A percentile compares a stretch with the other conserved stretches of the same genome.
Evolutionary conservation across 352 stramenopile genomes (phyloP).

Genomic region (Pythium volutum): DNA sequence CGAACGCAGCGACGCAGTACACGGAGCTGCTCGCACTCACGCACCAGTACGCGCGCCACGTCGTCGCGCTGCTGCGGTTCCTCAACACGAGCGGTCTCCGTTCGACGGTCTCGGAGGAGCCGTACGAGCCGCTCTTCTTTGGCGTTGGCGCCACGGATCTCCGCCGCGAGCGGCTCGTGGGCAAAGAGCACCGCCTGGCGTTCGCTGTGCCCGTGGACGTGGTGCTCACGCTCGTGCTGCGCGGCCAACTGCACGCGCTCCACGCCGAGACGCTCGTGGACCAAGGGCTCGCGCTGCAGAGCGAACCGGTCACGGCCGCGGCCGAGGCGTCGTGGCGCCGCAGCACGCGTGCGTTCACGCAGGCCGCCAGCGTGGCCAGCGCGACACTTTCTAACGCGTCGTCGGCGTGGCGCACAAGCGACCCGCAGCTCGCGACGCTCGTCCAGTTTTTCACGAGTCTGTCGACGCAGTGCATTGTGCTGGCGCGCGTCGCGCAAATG

Average conservation of each 20-base stretch:
- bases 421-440: slow-evolving; percentile 15
- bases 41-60: slow-evolving; percentile 38
- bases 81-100: not conserved
- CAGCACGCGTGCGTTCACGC: slow-evolving; percentile 13
- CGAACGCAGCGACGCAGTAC: slow-evolving; percentile 13
- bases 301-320: slow-evolving; percentile 6
- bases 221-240: slow-evolving; percentile 37
- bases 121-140: slow-evolving; percentile 46
- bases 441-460: slow-evolving; percentile 19
- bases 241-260: slow-evolving; percentile 34
- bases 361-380: slow-evolving; percentile 14
- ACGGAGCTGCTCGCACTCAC: slow-evolving; percentile 32
- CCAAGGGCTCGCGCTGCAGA: slow-evolving; percentile 16
- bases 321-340: slow-evolving; percentile 16
- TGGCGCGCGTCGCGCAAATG: slow-evolving; percentile 18
- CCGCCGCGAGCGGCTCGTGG: slow-evolving; percentile 30
- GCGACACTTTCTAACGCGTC: not conserved
- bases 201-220: slow-evolving; percentile 21
- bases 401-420: slow-evolving; percentile 3
- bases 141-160: slow-evolving; percentile 37
- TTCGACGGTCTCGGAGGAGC: not conserved
- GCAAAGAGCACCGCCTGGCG: slow-evolving; percentile 24
- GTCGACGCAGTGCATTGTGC: slow-evolving; percentile 14
- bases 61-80: slow-evolving; percentile 41
- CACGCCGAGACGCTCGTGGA: slow-evolving; percentile 21